Base-by-base conservation (phyloP, 2,329 filamentous ascomycete genomes). In the Hypoxylon rubiginosum region DNA sequence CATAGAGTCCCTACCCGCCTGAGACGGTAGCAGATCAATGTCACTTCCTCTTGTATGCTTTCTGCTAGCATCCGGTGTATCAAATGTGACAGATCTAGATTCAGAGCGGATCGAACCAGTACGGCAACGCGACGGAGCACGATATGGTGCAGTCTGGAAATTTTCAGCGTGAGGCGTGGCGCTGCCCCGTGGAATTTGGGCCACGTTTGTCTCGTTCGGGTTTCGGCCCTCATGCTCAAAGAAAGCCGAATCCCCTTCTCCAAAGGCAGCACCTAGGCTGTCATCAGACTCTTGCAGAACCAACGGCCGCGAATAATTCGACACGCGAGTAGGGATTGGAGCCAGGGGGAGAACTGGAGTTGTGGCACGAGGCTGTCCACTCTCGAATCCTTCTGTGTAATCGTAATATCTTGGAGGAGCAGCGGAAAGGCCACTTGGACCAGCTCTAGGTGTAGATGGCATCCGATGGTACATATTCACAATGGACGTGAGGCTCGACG, bases 371-470 rank as follows among this genome's bases (percentile, higher is more conserved):
- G 72, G 62, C 19, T 65, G 60, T 17, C 72, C 74, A 48, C 73
- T 77, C 17, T 85, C 82, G 55, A 86, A 86, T 2, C 80, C 82
- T 67, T 86, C 85, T 17, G 79, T 83, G 70, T 86, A 86, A 70
- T 87, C 85, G 66, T 86, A 86, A 70, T 85, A 86, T 41, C 46
- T 82, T 77, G 62, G 79, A 72, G 36, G 70, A 60, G 49, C 76
- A 69, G 59, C 75, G 28, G 61, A 63, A 57, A 60, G 67, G 41
- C 64, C 67, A 52, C 21, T 70, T 61, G 61, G 72, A 53, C 48
- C 61, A n/a, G 24, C 36, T 51, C 64, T 77, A n/a, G 76, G 64
- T 30, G 72, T 62, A 36, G 72, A 75, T 3, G 71, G 74, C 34
- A 69, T 69, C 19, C 71, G 74, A 45, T 74, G 76, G 57, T 86